Evolutionary conservation across 2,329 filamentous ascomycete genomes (phyloP), one percentile per base, ranked within the genome.

Genomic region (Pseudogymnoascus sp.): DNA sequence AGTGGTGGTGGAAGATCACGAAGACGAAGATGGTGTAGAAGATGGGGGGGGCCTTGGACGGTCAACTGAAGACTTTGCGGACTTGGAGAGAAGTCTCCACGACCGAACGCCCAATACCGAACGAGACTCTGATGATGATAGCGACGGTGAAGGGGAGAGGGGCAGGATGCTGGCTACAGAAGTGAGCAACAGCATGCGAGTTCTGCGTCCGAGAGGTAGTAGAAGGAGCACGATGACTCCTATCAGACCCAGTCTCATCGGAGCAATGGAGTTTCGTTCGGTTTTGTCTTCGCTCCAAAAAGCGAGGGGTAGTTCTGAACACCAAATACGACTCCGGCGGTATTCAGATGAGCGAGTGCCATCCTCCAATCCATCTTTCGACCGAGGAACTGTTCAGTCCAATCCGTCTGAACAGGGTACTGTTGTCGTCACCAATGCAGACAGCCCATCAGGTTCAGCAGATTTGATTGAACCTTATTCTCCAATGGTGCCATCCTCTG

Each of bases 191-290:
- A 96, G 92, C 74, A 99, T 99, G 95, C 89, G 93, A 64, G 82
- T 98, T 28, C 87, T 86, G 68, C 85, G 92, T 21, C 85, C 90
- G 0, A 79, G 80, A 34, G 81, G 85, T 57, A 82, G 82, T 51
- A 83, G 86, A 67, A 85, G 89, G 68, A 88, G 88, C 68, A 92
- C 91, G 1, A 83, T 93, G 66, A 93, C 88, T 6, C 90, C 92
- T 0, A 97, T 99, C 67, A 84, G 95, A 48, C 93, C 95, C 1
- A 98, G 95, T 79, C 79, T 99, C 57, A 89, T 99, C 3, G 95
- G 95, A 48, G 95, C 91, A 7, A 80, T 99, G 64, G 95, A 99
- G 76, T 99, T 99, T 71, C 85, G 93, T 70, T 93, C 93, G 2
- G 89, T 96, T 2, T 79, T 99, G 54, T 89, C 90, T n/a, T 92